Evolutionary conservation across 2,329 filamentous ascomycete genomes (phyloP), one percentile per base, ranked within the genome.

Genomic region (Phoma sp.): DNA sequence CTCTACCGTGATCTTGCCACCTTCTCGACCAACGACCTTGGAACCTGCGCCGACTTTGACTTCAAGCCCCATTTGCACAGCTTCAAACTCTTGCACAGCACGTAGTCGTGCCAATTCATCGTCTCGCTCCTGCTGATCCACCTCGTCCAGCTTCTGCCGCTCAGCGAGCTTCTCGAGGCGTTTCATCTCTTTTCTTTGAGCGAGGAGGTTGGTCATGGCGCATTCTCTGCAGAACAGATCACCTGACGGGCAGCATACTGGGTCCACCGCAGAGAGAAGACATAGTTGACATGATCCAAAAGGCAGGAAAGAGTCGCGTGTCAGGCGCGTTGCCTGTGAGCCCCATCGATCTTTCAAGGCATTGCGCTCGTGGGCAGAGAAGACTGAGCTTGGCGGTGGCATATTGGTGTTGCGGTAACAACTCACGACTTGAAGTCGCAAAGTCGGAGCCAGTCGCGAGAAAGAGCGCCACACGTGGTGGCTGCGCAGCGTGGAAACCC

Each of bases 171-270:
- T 89, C 56, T 91, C 90, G 2, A 90, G 71, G 0, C 95, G 85
- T 73, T 92, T 95, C 60, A 96, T 93, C 71, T 98, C 95, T 77
- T 93, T 90, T 64, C 91, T 88, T 76, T 99, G 93, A 1, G 92
- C 84, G 1, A 98, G 82, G n/a, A 99, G 87, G 67, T 98, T 96
- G 63, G 82, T 87, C 47, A 98, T 85, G 7, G 92, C 93, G 78
- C 93, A 99, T 78, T 98, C 95, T 64, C 92, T 87, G 75, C 93
- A 99, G 79, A 98, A 98, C 12, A 99, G 82, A 74, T 98, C 93
- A 57, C 93, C 93, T 11, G 61, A 58, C 2, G 76, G 80, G 75
- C 93, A 98, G 18, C 91, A 87, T 29, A 97, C 92, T 0, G 95
- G 93, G 39, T 92, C 86, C 25, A 88, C 85, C 17, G 93, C 90